Evolutionary conservation across 345 rosid species (phyloP), one percentile per base, ranked within the genome.

Genomic region (Nephelium lappaceum): DNA sequence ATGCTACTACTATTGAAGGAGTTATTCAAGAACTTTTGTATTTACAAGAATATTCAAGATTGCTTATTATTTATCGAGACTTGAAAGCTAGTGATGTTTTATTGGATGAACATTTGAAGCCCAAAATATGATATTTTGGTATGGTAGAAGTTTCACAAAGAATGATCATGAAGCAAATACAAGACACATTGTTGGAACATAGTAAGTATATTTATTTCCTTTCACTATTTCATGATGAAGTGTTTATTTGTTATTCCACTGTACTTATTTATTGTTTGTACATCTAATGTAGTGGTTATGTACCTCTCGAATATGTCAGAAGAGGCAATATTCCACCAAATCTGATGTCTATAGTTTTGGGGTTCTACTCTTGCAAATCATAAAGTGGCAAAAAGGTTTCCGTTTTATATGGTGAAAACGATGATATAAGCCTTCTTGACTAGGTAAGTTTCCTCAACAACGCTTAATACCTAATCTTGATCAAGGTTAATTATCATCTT

Each of bases 61-160:
- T 72, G 11, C 39, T n/a, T 11, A 21, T 72, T 15, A 72, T 72
- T 72, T 67, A 72, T 14, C 24, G 76, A 58, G 76, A 72, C 14
- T 2, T 72, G 3, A 72, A 72, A 72, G 38, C 53, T 8, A 72
- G 67, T 19, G 58, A 72, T 16, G 15, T 49, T 49, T 79, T 88
- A 78, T 70, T 88, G 23, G 89, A 88, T 69, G 76, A 23, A 63
- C 81, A 84, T 24, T 71, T 85, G 87, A 77, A 76, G 39, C 85
- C 87, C 0, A 88, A 88, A 75, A 84, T 88, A 14, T 83, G 89
- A 4, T 88, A 86, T 67, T 88, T 88, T 4, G 91, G 91, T 42
- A 83, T 86, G 88, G 91, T 63, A 84, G 85, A 60, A 80, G 84
- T 43, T 84, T 88, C n/a, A 62, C 51, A 69, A 76, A 47, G 27